Base-by-base conservation (phyloP, 345 rosid genomes). In the Chamaenerion angustifolium region DNA sequence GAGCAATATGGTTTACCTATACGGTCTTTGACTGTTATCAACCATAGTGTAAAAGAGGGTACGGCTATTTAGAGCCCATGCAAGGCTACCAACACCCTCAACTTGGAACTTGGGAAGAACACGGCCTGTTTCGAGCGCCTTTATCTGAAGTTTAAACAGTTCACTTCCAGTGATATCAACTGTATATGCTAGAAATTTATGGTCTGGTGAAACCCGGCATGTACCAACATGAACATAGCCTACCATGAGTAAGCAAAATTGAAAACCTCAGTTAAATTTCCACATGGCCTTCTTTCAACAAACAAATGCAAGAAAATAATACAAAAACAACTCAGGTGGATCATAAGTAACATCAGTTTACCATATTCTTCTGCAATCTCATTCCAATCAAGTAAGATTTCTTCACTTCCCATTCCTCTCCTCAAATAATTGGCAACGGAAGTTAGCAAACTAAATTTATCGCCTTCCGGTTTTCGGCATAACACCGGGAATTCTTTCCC, bases 341-440 rank as follows among this genome's bases (percentile, higher is more conserved):
- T 45, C 17, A 45, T 45, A 18, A 45, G n/a, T 13, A 45, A 45
- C 13, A 16, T 2, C 41, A 71, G 54, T 71, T 74, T 59, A 67
- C 97, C 97, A 56, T 69, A 58, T 52, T 71, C 82, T 58, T 85
- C 78, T 35, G 97, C 95, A 58, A 81, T 63, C 56, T 77, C 69
- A 59, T 89, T 89, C 97, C 97, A 89, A 59, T 89, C 95, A 35
- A 89, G 94, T 54, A 85, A 68, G 72, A 77, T 64, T 68, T 89
- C 79, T 73, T 88, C 95, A 61, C 45, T 69, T 16, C 61, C 50
- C 12, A 61, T 52, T 48, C 56, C 64, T 4, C 61, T 63, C 23
- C 46, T 64, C 41, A 49, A 66, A 51, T 56, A 42, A 62, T 18
- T 3, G 43, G 72, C 64, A 57, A 78, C 25, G 51, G 59, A 60